Percentiles rank a stretch among this genome's conserved stretches.
Evolutionary conservation across 116 monocot genomes (phyloP).

Genomic region (Dioscorea cayenensis): DNA sequence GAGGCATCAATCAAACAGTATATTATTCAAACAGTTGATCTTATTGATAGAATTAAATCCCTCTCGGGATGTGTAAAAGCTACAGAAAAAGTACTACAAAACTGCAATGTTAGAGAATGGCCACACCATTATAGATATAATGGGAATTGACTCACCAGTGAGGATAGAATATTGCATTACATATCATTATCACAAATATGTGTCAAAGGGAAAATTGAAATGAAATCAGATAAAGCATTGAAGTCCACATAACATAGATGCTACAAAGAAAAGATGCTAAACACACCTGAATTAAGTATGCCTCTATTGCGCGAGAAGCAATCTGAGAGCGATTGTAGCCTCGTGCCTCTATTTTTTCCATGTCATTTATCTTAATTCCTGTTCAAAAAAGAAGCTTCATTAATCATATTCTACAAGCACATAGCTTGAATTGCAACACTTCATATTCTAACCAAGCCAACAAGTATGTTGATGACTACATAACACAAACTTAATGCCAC

Average conservation of each 20-base stretch:
- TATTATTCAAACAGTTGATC: too few relatives aligned
- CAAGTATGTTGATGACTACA: background rate
- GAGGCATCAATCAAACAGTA: too few relatives aligned
- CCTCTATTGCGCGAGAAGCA: conserved; percentile 78
- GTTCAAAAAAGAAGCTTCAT: conserved; percentile 1
- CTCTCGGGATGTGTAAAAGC: too few relatives aligned
- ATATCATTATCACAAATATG: too few relatives aligned
- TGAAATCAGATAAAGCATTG: background rate
- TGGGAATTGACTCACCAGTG: too few relatives aligned
- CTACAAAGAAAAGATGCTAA: background rate
- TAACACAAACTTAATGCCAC: background rate
- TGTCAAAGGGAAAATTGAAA: background rate
- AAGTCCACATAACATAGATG: background rate
- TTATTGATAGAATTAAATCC: too few relatives aligned
- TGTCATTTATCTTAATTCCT: conserved; percentile 85
- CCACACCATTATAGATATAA: too few relatives aligned
- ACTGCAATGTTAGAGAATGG: too few relatives aligned
- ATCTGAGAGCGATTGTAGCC: conserved; percentile 68
- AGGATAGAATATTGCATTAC: too few relatives aligned
- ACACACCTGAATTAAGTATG: conserved; percentile 92
- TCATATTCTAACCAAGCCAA: background rate
- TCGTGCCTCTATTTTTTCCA: conserved; percentile 54
- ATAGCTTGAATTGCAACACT: background rate
- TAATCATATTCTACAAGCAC: background rate
- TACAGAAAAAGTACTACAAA: too few relatives aligned